Evolutionary conservation across 768 basidiomycete species (phyloP).

Genomic region (Pilatotrama ljubarskyi): DNA sequence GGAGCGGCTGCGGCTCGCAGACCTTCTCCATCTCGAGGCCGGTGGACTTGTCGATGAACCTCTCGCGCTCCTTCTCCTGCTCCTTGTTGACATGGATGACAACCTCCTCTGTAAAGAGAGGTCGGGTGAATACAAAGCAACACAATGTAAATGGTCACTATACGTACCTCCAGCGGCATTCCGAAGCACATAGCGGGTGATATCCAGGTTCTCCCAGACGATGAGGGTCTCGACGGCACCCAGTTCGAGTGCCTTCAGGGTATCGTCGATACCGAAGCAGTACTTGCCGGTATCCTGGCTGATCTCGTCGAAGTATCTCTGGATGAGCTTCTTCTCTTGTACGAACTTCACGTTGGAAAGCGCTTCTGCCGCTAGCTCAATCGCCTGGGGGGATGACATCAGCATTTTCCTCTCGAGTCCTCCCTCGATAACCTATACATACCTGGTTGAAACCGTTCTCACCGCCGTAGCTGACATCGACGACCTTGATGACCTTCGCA

Average conservation of each 20-base stretch:
- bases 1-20: constrained; percentile 77
- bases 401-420: constrained; percentile 1
- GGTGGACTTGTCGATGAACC: constrained; percentile 94
- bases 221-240: constrained; percentile 97
- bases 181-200: constrained; percentile 82
- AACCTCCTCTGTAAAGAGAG: constrained; percentile 66
- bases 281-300: constrained; percentile 95
- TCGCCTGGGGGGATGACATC: constrained; percentile 58
- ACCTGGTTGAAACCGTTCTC: constrained; percentile 99
- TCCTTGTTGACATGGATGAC: constrained; percentile 77
- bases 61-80: constrained; percentile 90
- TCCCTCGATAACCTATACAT: constrained; percentile 18
- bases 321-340: constrained; percentile 97
- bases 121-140: background rate
- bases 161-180: constrained; percentile 85
- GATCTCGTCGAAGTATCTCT: constrained; percentile 99
- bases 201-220: constrained; percentile 98
- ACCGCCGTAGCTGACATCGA: constrained; percentile 98
- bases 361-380: constrained; percentile 94
- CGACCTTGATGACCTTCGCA: constrained; percentile 95
- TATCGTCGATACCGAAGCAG: constrained; percentile 97
- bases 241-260: constrained; percentile 92
- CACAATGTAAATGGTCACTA: background rate
- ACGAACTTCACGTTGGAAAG: constrained; percentile 99
- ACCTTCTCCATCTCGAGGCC: constrained; percentile 93